phyloP scores from a whole-genome alignment of 2,329 filamentous ascomycete genomes.

The Microthyrium microscopicum region DNA sequence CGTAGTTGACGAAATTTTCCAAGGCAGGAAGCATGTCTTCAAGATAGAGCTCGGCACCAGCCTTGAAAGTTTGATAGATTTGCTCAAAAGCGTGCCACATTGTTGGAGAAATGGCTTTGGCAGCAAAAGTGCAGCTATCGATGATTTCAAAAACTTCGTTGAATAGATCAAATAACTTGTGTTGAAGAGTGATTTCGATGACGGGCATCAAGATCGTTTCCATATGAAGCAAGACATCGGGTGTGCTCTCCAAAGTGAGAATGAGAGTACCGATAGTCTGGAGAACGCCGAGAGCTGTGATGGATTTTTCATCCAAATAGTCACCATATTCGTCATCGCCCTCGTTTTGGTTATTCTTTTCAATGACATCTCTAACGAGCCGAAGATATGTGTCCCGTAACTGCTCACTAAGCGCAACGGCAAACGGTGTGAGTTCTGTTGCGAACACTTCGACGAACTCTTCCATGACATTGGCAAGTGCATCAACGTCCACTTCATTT shows the following conservation, averaged over 20 bases:
- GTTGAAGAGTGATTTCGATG: constrained; percentile 87
- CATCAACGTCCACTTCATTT: constrained; percentile 95
- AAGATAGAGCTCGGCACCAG: constrained; percentile 87
- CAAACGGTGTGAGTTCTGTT: constrained; percentile 90
- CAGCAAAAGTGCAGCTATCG: constrained; percentile 95
- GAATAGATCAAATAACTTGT: constrained; percentile 94
- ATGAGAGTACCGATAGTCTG: constrained; percentile 97
- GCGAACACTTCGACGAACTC: constrained; percentile 98
- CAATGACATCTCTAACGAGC: constrained; percentile 79
- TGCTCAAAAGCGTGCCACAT: constrained; percentile 99
- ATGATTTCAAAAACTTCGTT: constrained; percentile 99
- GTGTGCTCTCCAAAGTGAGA: constrained; percentile 88
- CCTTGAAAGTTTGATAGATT: constrained; percentile 93
- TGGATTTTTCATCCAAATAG: constrained; percentile 94
- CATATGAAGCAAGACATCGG: constrained; percentile 83
- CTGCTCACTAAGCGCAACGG: constrained; percentile 89
- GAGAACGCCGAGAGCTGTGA: constrained; percentile 85
- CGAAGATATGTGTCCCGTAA: constrained; percentile 89
- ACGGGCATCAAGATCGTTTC: constrained; percentile 96
- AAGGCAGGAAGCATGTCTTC: constrained; percentile 97
- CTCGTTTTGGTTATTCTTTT: constrained; percentile 61
- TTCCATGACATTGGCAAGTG: constrained; percentile 96
- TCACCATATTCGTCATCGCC: constrained; percentile 69
- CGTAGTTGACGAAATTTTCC: constrained; percentile 95
- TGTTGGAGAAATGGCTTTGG: constrained; percentile 83